Evolutionary conservation across 2,329 filamentous ascomycete genomes (phyloP).

Genomic region (Pseudonectria foliicola): DNA sequence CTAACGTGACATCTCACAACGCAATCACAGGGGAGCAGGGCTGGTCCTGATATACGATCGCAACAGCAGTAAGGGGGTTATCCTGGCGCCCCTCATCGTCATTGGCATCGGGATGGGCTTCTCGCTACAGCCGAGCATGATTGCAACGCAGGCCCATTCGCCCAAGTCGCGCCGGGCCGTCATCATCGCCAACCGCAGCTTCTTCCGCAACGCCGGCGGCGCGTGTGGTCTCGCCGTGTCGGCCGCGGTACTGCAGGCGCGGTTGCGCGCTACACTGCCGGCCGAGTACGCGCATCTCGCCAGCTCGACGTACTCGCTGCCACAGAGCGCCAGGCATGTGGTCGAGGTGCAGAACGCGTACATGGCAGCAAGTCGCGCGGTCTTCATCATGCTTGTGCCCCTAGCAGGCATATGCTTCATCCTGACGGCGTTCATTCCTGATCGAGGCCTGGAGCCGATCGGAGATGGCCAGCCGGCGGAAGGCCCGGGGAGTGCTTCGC

Average conservation of each 20-base stretch:
- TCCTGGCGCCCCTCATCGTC: conserved; percentile 41
- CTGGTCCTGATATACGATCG: conserved; percentile 43
- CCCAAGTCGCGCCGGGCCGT: conserved; percentile 52
- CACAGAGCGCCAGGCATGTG: conserved; percentile 8
- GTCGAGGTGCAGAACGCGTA: conserved; percentile 33
- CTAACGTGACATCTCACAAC: background rate
- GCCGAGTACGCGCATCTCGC: conserved; percentile 19
- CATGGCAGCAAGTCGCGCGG: conserved; percentile 43
- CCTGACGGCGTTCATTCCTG: too few species aligned
- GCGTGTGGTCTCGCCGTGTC: conserved; percentile 51
- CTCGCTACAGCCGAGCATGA: conserved; percentile 40
- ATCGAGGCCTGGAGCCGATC: too few species aligned
- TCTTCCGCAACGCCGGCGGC: conserved; percentile 51
- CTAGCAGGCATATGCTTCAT: conserved; percentile 17
- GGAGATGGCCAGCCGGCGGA: too few species aligned
- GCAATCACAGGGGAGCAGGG: conserved; percentile 34
- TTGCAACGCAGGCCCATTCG: conserved; percentile 52
- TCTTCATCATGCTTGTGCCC: conserved; percentile 51
- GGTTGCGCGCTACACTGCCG: conserved; percentile 21
- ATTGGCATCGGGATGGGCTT: conserved; percentile 47
- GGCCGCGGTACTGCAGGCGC: conserved; percentile 38
- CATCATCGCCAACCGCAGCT: conserved; percentile 56
- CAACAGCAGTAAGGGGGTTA: conserved; percentile 36
- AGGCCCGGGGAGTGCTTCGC: too few species aligned
- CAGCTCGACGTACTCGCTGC: conserved; percentile 22